Base-by-base conservation (phyloP, 371 early-diverging fungal genomes). In the Capillidium rhysosporum region DNA sequence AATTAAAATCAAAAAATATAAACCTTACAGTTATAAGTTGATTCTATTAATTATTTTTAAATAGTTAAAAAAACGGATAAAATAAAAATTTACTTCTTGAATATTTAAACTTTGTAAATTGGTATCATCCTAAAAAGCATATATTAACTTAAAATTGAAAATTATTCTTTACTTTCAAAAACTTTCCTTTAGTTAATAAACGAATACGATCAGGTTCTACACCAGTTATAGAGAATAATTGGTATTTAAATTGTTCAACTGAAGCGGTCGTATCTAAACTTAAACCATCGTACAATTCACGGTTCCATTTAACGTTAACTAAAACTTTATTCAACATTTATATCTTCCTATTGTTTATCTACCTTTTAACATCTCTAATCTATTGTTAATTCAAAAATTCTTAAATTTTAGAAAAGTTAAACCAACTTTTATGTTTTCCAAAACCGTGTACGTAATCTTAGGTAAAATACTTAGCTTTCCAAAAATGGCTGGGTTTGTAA, bases 171-270 rank as follows among this genome's bases (percentile, higher is more conserved):
- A 82, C 89, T 76, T 93, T 94, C 57, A 94, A 72, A 63, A 81
- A 73, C n/a, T 84, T 90, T 47, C 98, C 98, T 63, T 92, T 94
- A 57, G 80, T 72, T 65, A 97, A 76, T 52, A 95, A 79, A 70
- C 91, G 92, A 66, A 94, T 94, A 39, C 92, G 71, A 28, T 86
- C 88, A 20, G 97, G 95, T 49, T 81, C 79, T 9, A 96, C 97
- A 28, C 86, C 89, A 1, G 97, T 90, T 59, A 92, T 69, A 2
- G 89, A 80, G 61, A 69, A 92, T n/a, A 96, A 72, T 69, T 89
- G 89, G 38, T 74, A 76, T 66, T 92, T 92, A 74, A 96, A 86
- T 8, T 79, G 71, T 55, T 82, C 69, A 31, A 79, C 84, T 7
- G 87, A 72, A 60, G 86, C 84, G 40, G 77, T 68, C 5, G 75